Conservation (phyloP, 2,329 filamentous ascomycete species). For the Magnaporthales sp. region DNA sequence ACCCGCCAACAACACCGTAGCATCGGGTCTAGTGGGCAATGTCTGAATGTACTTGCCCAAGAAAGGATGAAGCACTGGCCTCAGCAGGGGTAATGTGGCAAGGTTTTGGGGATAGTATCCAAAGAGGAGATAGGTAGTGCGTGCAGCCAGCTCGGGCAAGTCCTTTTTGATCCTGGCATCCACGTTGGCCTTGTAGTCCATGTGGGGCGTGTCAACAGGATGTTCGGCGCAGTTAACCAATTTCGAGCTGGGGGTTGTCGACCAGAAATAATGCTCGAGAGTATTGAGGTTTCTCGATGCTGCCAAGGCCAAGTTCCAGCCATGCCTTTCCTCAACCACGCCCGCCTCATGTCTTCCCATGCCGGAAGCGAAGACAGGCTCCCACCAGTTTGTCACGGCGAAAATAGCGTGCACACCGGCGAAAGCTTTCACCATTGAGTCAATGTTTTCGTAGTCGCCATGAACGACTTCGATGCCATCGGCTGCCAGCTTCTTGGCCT, state of each 20-base stretch:
- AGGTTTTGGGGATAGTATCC: constrained; percentile 22
- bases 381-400: constrained; percentile 20
- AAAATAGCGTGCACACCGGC: constrained; percentile 17
- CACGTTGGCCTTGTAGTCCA: constrained; percentile 28
- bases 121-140: constrained; percentile 27
- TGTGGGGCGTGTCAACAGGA: constrained; percentile 21
- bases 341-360: constrained; percentile 18
- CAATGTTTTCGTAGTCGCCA: constrained; percentile 19
- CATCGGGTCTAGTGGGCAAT: constrained; percentile 12
- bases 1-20: constrained; percentile 15
- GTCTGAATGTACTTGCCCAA: constrained; percentile 12
- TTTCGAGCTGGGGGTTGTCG: constrained; percentile 26
- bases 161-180: constrained; percentile 28
- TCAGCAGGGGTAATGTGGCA: constrained; percentile 7
- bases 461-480: constrained; percentile 20
- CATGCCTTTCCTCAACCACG: constrained; percentile 26
- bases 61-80: constrained; percentile 3
- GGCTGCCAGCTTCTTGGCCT: constrained; percentile 18
- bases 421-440: constrained; percentile 17
- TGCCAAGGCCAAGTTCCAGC: constrained; percentile 28
- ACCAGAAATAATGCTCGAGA: constrained; percentile 33
- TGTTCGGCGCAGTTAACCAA: constrained; percentile 18
- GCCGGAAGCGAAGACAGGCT: constrained; percentile 10
- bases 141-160: constrained; percentile 16
- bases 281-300: constrained; percentile 21